Evolutionary conservation across 805 yeast species (phyloP).

Genomic region (Monosporozyma aquatica): DNA sequence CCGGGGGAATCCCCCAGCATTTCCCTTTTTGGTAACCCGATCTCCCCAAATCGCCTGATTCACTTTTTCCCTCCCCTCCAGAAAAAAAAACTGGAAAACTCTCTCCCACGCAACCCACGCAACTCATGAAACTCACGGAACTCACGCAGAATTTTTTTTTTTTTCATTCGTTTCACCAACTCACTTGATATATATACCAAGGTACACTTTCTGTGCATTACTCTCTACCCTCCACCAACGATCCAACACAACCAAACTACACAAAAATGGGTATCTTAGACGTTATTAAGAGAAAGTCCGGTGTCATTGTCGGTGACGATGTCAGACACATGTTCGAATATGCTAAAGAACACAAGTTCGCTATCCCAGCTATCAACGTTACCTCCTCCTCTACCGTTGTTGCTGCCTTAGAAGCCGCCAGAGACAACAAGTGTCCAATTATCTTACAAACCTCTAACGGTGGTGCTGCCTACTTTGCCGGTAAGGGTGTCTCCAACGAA

Average conservation of each 20-base stretch:
- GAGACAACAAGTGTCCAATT: slow-evolving; percentile 90
- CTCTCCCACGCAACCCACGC: too few species aligned
- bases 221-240: slow-evolving; percentile 1
- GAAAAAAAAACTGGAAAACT: too few species aligned
- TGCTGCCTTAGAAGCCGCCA: slow-evolving; percentile 96
- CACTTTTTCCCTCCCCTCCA: too few species aligned
- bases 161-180: too few species aligned
- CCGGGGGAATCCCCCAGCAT: background rate
- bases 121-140: too few species aligned
- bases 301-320: slow-evolving; percentile 98
- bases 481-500: slow-evolving; percentile 93
- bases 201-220: background rate
- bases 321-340: slow-evolving; percentile 75
- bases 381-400: slow-evolving; percentile 95
- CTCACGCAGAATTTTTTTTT: too few species aligned
- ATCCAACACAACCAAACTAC: slow-evolving; percentile 4
- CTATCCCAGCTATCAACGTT: slow-evolving; percentile 97
- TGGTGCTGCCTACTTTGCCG: slow-evolving; percentile 99
- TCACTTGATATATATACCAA: background rate
- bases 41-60: background rate
- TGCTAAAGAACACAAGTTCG: slow-evolving; percentile 88
- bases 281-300: slow-evolving; percentile 81
- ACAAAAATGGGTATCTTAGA: slow-evolving; percentile 53
- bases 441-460: slow-evolving; percentile 96
- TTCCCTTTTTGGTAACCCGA: background rate